These are phyloP conservation scores for Apodospora peruviana DNA, from an alignment of 495 filamentous ascomycete species.

Conservation along the genomic window DNA sequence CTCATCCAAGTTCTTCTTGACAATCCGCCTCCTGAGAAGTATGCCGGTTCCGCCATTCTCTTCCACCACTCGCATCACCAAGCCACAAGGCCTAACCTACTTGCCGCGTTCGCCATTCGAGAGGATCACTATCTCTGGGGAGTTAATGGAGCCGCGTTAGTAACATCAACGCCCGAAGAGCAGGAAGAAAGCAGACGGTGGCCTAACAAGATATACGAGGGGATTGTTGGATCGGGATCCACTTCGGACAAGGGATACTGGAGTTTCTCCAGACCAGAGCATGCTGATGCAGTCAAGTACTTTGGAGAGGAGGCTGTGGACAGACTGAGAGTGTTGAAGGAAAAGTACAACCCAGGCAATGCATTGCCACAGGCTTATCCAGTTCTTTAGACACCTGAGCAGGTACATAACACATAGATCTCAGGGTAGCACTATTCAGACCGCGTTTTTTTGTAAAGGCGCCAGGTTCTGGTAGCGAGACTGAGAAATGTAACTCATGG, in stretches of 20 bases:
- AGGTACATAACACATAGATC: too few relatives aligned
- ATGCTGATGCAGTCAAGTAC: not conserved
- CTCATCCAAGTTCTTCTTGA: not conserved
- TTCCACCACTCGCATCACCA: not conserved
- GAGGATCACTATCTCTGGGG: not conserved
- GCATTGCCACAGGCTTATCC: not conserved
- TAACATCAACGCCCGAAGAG: not conserved
- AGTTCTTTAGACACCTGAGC: not conserved
- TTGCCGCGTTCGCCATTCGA: not conserved
- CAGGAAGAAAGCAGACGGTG: not conserved
- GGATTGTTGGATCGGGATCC: not conserved
- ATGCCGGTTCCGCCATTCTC: not conserved
- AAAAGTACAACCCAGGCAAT: slow-evolving; percentile 3
- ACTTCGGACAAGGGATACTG: not conserved
- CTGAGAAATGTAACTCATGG: too few relatives aligned
- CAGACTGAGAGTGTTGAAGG: slow-evolving; percentile 3
- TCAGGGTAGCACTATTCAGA: too few relatives aligned
- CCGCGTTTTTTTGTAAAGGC: too few relatives aligned
- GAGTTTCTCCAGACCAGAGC: not conserved
- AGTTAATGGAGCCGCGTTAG: not conserved
- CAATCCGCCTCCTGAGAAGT: not conserved
- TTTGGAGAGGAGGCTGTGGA: slow-evolving; percentile 3
- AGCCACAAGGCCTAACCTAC: not conserved
- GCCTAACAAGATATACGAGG: not conserved
- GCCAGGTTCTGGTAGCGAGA: too few relatives aligned